Evolutionary conservation across 1,139 yeast species (phyloP), one percentile per base, ranked within the genome.

Genomic region (Pichia sp.): DNA sequence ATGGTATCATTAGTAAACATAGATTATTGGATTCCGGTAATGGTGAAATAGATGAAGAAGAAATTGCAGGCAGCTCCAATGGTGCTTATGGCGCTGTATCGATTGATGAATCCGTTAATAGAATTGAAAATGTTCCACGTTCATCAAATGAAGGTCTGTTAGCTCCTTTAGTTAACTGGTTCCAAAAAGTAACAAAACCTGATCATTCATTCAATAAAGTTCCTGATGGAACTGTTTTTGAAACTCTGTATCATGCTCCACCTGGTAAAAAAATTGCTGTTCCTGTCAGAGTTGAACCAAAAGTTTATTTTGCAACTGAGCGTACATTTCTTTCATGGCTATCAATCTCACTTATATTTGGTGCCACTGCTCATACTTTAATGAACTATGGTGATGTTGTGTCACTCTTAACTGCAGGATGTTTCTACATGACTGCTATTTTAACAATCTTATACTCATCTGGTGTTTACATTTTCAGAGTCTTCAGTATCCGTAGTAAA

Each of bases 351-450:
- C 74, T 85, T 73, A 71, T 84, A 42, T 71, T 85, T 52, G 84
- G 86, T 41, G 86, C 84, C 47, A 82, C 89, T 11, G 86, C 89
- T 1, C 80, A 83, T 18, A 71, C 89, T 1, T 71, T 85, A 55
- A 69, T 85, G 58, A 81, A 82, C 52, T 85, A 81, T 63, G 92
- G 94, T 58, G 77, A 80, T 50, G 69, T 70, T 45, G 69, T 80
- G 39, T 82, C 96, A 0, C 73, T 88, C 58, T 75, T 87, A 41
- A 95, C 97, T 0, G 83, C 96, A 1, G 74, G 88, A 49, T 95
- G 95, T n/a, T 92, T 92, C 68, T 89, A 86, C 68, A 51, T 86
- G 22, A 80, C 95, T 25, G 88, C 97, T 0, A 71, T 88, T 37
- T 69, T 79, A 52, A 83, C 94, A 13, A 77, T 90, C 50, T 48